A percentile compares a stretch with the other conserved stretches of the same genome.
Evolutionary conservation across 208 protist species (phyloP).

Genomic region (Leishmania martiniquensis): DNA sequence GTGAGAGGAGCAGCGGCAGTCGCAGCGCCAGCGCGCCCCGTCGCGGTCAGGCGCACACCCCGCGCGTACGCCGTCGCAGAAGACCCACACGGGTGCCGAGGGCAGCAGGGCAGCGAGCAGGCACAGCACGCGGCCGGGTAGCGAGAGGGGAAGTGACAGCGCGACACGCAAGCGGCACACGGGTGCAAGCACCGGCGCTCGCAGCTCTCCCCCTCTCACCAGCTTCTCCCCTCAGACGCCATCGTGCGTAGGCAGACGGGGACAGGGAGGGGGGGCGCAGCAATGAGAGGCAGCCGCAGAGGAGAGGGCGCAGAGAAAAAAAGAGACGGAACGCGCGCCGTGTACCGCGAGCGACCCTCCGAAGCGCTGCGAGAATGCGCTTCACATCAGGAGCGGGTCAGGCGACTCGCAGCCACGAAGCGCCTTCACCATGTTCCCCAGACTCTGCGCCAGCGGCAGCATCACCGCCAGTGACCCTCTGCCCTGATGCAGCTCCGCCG

Average conservation of each 20-base stretch:
- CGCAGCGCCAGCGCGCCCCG: too few relatives aligned
- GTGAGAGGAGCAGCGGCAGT: too few relatives aligned
- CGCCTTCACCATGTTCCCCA: background rate
- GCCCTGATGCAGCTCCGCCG: background rate
- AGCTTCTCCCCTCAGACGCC: background rate
- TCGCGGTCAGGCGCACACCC: too few relatives aligned
- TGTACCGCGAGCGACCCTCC: background rate
- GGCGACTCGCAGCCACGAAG: background rate
- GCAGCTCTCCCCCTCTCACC: background rate
- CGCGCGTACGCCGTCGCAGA: too few relatives aligned
- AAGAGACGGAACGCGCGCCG: background rate
- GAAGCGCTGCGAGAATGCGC: background rate
- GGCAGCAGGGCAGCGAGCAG: too few relatives aligned
- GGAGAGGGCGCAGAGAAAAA: background rate
- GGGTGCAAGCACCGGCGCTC: background rate
- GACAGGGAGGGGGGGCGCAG: background rate
- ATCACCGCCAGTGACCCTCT: background rate
- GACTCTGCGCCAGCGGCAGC: background rate
- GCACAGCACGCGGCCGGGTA: background rate
- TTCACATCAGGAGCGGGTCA: background rate
- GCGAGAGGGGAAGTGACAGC: too few relatives aligned
- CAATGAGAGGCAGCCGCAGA: background rate
- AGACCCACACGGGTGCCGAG: too few relatives aligned
- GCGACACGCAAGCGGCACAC: background rate
- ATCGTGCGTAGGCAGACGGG: background rate